phyloP scores from a whole-genome alignment of 1,284 basidiomycete genomes.

The Microbotryum scabiosae region DNA sequence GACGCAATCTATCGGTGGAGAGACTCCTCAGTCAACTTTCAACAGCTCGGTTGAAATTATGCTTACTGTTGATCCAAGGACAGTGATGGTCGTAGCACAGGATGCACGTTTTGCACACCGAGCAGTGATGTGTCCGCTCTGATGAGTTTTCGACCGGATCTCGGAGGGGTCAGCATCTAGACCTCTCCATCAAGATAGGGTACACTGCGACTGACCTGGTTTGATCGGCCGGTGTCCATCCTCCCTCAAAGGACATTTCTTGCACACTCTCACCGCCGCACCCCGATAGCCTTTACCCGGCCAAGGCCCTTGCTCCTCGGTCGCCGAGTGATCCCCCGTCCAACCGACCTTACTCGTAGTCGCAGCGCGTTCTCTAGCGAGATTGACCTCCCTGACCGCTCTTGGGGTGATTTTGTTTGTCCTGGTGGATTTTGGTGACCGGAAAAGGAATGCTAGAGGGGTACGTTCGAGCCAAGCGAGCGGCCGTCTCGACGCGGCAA shows the following conservation, averaged over 20 bases:
- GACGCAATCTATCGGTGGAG: slow-evolving; percentile 40
- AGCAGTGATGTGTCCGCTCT: slow-evolving; percentile 90
- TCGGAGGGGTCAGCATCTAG: background rate
- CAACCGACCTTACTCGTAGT: slow-evolving; percentile 2
- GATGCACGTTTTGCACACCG: slow-evolving; percentile 82
- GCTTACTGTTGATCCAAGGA: slow-evolving; percentile 67
- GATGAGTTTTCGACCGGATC: background rate
- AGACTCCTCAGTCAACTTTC: background rate
- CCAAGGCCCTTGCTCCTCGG: background rate
- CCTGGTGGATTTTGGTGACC: background rate
- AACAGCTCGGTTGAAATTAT: slow-evolving; percentile 47
- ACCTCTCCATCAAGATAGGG: too few species aligned
- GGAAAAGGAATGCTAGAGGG: background rate
- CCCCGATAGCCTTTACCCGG: background rate
- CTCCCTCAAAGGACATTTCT: slow-evolving; percentile 39
- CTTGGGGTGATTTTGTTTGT: background rate
- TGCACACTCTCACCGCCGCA: slow-evolving; percentile 24
- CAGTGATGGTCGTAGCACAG: slow-evolving; percentile 86
- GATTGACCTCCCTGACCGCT: slow-evolving; percentile 7
- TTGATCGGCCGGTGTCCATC: slow-evolving; percentile 52
- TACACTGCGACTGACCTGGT: slow-evolving; percentile 57
- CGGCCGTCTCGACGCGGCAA: background rate
- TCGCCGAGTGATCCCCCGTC: slow-evolving; percentile 1
- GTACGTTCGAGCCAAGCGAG: background rate
- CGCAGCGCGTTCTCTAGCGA: slow-evolving; percentile 7